Percentiles rank a stretch among this genome's conserved stretches.
Conservation (phyloP, 495 filamentous ascomycete genomes). For the Neurospora sp. region DNA sequence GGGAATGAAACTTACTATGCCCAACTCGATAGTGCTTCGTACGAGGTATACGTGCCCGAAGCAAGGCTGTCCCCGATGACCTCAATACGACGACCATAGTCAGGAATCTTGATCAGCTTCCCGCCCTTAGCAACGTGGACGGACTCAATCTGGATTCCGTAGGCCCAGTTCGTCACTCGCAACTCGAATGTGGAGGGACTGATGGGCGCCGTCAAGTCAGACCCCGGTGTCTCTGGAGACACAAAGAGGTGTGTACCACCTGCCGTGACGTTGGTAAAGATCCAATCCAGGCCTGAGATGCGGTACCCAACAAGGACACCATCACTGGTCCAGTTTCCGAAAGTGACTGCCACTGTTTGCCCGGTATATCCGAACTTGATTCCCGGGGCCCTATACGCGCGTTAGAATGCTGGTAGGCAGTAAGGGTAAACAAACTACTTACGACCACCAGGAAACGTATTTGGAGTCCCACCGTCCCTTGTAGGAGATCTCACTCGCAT, state of each 20-base stretch:
- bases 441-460: slow-evolving; percentile 57
- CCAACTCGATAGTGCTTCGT: slow-evolving; percentile 53
- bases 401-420: not conserved
- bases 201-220: slow-evolving; percentile 29
- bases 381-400: slow-evolving; percentile 40
- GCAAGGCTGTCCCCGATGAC: slow-evolving; percentile 54
- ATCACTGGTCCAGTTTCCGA: slow-evolving; percentile 47
- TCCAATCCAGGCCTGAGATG: slow-evolving; percentile 54
- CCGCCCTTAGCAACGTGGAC: slow-evolving; percentile 43
- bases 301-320: slow-evolving; percentile 53
- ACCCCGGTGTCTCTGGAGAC: slow-evolving; percentile 29
- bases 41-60: slow-evolving; percentile 52
- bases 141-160: slow-evolving; percentile 49
- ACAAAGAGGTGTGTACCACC: slow-evolving; percentile 52
- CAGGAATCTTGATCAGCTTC: slow-evolving; percentile 41
- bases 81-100: slow-evolving; percentile 47
- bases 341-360: slow-evolving; percentile 51
- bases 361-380: slow-evolving; percentile 57
- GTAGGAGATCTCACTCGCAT: slow-evolving; percentile 54
- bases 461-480: slow-evolving; percentile 62
- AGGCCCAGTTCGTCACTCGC: slow-evolving; percentile 57
- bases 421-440: slow-evolving; percentile 2
- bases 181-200: slow-evolving; percentile 42
- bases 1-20: slow-evolving; percentile 29
- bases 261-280: slow-evolving; percentile 56